A percentile compares a stretch with the other conserved stretches of the same genome.
These are phyloP conservation scores for Globisporangium emineosum DNA, from an alignment of 352 stramenopile genomes.

Conservation along the genomic window DNA sequence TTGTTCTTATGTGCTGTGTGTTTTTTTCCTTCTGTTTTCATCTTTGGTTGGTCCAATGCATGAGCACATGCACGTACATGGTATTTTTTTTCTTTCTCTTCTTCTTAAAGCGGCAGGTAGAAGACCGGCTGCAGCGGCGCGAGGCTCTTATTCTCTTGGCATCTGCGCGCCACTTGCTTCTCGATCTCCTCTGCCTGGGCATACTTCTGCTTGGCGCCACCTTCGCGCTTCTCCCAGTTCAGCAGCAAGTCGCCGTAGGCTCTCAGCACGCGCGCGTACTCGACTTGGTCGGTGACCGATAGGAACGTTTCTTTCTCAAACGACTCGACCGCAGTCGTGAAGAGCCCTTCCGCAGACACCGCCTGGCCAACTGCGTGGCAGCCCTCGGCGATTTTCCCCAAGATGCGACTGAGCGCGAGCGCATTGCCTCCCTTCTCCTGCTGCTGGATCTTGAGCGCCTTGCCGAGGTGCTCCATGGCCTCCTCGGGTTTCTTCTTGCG, in stretches of 20 bases:
- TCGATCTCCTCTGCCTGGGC: slow-evolving; percentile 37
- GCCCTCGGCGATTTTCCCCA: slow-evolving; percentile 63
- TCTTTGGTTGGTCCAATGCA: not conserved
- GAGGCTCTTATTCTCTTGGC: slow-evolving; percentile 26
- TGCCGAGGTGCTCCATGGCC: slow-evolving; percentile 66
- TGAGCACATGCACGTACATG: not conserved
- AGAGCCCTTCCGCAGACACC: slow-evolving; percentile 68
- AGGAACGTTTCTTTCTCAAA: slow-evolving; percentile 61
- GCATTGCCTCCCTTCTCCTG: slow-evolving; percentile 41
- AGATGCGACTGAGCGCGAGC: slow-evolving; percentile 57
- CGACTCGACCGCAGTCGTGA: slow-evolving; percentile 63
- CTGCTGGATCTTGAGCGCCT: slow-evolving; percentile 61
- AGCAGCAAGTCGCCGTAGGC: slow-evolving; percentile 49
- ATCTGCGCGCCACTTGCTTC: slow-evolving; percentile 29
- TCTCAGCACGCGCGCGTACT: slow-evolving; percentile 62
- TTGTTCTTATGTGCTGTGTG: not conserved
- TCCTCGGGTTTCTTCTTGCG: slow-evolving; percentile 56
- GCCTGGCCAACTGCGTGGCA: slow-evolving; percentile 62
- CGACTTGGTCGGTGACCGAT: slow-evolving; percentile 53
- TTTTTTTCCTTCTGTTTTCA: not conserved
- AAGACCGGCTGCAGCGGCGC: slow-evolving; percentile 42
- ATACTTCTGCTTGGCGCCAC: slow-evolving; percentile 36
- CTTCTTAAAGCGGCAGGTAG: slow-evolving; percentile 42
- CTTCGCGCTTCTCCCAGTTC: slow-evolving; percentile 60
- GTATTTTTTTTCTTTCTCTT: not conserved